Evolutionary conservation across 345 rosid genomes (phyloP).

Genomic region (Bruguiera sexangula): DNA sequence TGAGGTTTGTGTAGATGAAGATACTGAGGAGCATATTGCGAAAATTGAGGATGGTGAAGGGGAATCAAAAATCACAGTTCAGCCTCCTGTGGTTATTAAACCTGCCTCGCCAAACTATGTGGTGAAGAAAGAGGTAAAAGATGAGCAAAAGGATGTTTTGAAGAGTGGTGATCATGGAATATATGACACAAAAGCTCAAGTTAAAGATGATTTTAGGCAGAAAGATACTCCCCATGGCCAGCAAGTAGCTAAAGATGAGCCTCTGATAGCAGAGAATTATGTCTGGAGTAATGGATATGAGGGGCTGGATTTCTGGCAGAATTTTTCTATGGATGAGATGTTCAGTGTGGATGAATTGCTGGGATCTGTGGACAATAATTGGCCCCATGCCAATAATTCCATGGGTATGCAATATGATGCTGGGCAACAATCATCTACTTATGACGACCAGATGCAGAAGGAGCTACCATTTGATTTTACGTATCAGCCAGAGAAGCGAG

Average conservation of each 20-base stretch:
- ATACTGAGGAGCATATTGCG: conserved; percentile 7
- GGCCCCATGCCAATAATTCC: not conserved
- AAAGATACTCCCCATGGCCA: not conserved
- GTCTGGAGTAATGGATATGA: conserved; percentile 23
- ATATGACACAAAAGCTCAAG: conserved; percentile 14
- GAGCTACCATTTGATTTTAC: not conserved
- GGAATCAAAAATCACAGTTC: conserved; percentile 8
- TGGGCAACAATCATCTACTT: not conserved
- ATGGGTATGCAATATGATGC: too few relatives aligned
- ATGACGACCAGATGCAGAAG: not conserved
- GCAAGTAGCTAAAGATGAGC: conserved; percentile 4
- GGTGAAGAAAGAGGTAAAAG: conserved; percentile 14
- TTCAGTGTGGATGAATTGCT: conserved; percentile 63
- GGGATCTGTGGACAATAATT: conserved; percentile 23
- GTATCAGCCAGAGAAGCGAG: not conserved
- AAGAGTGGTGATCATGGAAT: not conserved
- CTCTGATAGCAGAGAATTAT: conserved; percentile 10
- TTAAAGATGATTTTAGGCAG: not conserved
- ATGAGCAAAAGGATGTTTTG: conserved; percentile 1
- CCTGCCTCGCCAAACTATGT: not conserved
- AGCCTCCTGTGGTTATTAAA: not conserved
- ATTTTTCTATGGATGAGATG: conserved; percentile 38
- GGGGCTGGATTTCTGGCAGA: conserved; percentile 13
- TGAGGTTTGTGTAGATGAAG: conserved; percentile 41
- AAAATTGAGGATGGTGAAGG: conserved; percentile 25